Evolutionary conservation across 495 filamentous ascomycete species (phyloP), one percentile per base, ranked within the genome.

Genomic region (Penicillium flavigenum): DNA sequence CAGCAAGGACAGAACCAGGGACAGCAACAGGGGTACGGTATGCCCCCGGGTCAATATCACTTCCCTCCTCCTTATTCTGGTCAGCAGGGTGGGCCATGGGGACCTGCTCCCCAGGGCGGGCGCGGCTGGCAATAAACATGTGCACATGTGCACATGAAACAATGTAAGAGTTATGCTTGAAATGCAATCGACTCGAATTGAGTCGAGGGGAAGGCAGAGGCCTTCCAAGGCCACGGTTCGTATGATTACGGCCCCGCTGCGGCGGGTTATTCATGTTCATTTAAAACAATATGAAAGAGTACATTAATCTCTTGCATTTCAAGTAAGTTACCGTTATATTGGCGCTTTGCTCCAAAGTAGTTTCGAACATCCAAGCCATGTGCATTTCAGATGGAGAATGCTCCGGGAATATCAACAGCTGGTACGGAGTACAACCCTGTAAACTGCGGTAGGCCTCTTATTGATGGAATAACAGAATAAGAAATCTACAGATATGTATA

Each of bases 31-130:
- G 69, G 36, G n/a, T 39, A 39, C 36, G 36, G 67, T 14, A 67
- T 75, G 53, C 70, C 72, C 1, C 70, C 67, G 22, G 72, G 76
- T 0, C 68, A 74, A 26, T 70, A 71, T 60, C 70, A 70, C 38
- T 76, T 73, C 38, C 74, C 72, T 43, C 72, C 71, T 27, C 72
- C 72, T 29, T 70, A 74, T 58, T 60, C 66, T 42, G 63, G 52
- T n/a, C 65, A 65, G 22, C 47, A 66, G 14, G 60, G 64, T 10
- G 54, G 49, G n/a, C n/a, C 53, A 19, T 67, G 67, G 65, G 58
- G 61, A 16, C 57, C 59, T 5, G 55, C 60, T 27, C 47, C 50
- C 17, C 57, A 57, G 51, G 59, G 59, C 38, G 70, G 69, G 11
- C 66, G 63, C 2, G 59, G 57, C 46, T 70, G 68, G 66, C 55